Percentiles rank a stretch among this genome's conserved stretches.
These are phyloP conservation scores for Cordyceps javanica DNA, from an alignment of 2,329 filamentous ascomycete species.

Conservation along the genomic window DNA sequence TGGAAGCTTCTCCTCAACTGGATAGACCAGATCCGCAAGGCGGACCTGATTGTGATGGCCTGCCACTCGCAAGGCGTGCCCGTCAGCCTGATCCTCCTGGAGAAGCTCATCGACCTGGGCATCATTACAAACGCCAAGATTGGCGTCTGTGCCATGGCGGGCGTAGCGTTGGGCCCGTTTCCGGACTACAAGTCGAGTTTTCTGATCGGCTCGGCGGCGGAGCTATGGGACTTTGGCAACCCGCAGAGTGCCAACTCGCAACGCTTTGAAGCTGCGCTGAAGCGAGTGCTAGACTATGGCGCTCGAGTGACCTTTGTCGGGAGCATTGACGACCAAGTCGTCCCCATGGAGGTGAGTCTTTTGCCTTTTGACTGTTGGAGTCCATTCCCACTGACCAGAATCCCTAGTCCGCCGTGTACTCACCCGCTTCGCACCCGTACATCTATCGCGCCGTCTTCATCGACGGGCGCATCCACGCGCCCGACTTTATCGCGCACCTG, in stretches of 20 bases:
- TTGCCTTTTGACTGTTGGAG: neutral
- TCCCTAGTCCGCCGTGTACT: slow-evolving; percentile 71
- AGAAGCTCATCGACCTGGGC: slow-evolving; percentile 86
- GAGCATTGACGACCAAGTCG: slow-evolving; percentile 94
- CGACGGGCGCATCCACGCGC: slow-evolving; percentile 83
- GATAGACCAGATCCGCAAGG: slow-evolving; percentile 81
- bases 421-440: slow-evolving; percentile 80
- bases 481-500: slow-evolving; percentile 88
- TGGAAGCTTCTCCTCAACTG: slow-evolving; percentile 95
- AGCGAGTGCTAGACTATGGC: slow-evolving; percentile 68
- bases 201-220: slow-evolving; percentile 83
- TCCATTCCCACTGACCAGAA: slow-evolving; percentile 17
- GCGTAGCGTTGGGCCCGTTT: slow-evolving; percentile 90
- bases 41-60: slow-evolving; percentile 86
- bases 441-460: slow-evolving; percentile 96
- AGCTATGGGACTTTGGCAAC: slow-evolving; percentile 89
- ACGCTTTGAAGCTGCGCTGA: slow-evolving; percentile 70
- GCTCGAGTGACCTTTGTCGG: slow-evolving; percentile 82
- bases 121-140: slow-evolving; percentile 72
- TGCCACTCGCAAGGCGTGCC: slow-evolving; percentile 96
- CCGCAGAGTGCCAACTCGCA: slow-evolving; percentile 75
- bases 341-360: slow-evolving; percentile 70
- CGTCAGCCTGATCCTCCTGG: slow-evolving; percentile 84
- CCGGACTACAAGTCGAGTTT: slow-evolving; percentile 85
- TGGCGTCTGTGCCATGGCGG: slow-evolving; percentile 83